phyloP scores from a whole-genome alignment of 306 rosid genomes.

The Lathyrus tuberosus region DNA sequence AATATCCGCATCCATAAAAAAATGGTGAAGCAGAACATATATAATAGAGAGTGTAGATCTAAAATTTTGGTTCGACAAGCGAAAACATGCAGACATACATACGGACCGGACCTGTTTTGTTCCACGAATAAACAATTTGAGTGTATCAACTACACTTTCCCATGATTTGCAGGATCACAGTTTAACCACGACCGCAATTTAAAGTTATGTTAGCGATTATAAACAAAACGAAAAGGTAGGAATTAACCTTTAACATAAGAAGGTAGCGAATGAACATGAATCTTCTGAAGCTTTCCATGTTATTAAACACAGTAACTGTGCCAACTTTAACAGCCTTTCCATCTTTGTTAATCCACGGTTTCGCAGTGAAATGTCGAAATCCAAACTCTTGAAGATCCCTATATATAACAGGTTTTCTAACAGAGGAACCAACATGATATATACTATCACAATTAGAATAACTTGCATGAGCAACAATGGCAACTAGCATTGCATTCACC shows the following conservation, averaged over 20 bases:
- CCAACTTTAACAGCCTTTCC: slow-evolving; percentile 76
- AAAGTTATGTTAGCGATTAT: not conserved
- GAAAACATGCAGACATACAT: too few species aligned
- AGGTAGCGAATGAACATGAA: slow-evolving; percentile 78
- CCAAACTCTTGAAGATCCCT: slow-evolving; percentile 49
- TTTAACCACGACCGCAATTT: not conserved
- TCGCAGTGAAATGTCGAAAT: slow-evolving; percentile 59
- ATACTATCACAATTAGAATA: slow-evolving; percentile 36
- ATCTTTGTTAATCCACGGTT: slow-evolving; percentile 78
- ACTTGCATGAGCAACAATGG: slow-evolving; percentile 63
- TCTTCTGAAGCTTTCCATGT: slow-evolving; percentile 77
- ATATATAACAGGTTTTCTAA: slow-evolving; percentile 53
- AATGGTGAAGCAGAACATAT: too few species aligned
- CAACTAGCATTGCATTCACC: slow-evolving; percentile 75
- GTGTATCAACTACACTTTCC: not conserved
- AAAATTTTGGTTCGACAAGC: too few species aligned
- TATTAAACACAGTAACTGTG: slow-evolving; percentile 42
- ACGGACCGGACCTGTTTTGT: too few species aligned
- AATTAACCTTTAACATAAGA: slow-evolving; percentile 58
- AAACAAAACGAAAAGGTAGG: not conserved
- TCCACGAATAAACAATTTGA: not conserved
- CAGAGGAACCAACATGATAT: slow-evolving; percentile 76
- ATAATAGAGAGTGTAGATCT: too few species aligned
- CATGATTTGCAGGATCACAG: too few species aligned
- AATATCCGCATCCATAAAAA: too few species aligned